Percentiles rank a stretch among this genome's conserved stretches.
These are phyloP conservation scores for Fragaria ananassa DNA, from an alignment of 306 rosid genomes.

Conservation along the genomic window DNA sequence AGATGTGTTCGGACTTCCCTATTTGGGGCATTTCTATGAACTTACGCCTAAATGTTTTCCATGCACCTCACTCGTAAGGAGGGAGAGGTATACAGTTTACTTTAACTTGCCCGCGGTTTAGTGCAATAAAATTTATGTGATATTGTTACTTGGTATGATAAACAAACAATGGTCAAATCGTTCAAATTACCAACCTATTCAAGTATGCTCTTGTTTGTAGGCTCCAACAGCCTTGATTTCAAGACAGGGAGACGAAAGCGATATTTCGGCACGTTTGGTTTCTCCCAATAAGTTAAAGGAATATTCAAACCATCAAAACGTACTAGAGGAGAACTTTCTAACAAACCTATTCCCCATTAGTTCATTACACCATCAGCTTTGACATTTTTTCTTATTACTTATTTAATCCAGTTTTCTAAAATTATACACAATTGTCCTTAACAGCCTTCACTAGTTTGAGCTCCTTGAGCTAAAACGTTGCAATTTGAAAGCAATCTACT, in stretches of 20 bases:
- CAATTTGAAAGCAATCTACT: background rate
- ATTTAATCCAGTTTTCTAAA: background rate
- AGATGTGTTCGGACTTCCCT: too few relatives aligned
- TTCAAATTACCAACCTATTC: too few relatives aligned
- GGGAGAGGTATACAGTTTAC: too few relatives aligned
- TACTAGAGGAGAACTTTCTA: background rate
- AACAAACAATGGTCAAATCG: too few relatives aligned
- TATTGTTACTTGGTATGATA: too few relatives aligned
- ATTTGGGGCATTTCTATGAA: too few relatives aligned
- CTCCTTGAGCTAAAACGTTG: background rate
- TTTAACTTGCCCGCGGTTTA: too few relatives aligned
- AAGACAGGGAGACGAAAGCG: background rate
- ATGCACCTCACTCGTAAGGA: too few relatives aligned
- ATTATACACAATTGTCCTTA: background rate
- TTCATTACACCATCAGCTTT: background rate
- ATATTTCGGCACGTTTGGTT: conserved; percentile 3
- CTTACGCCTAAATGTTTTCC: too few relatives aligned
- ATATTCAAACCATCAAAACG: background rate
- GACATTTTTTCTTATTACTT: background rate
- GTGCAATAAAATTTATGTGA: too few relatives aligned
- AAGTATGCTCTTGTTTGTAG: too few relatives aligned
- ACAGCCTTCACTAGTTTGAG: background rate
- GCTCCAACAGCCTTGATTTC: too few relatives aligned
- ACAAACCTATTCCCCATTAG: background rate
- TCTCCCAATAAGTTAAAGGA: background rate